Evolutionary conservation across 768 basidiomycete genomes (phyloP).

Genomic region (Vishniacozyma victoriae): DNA sequence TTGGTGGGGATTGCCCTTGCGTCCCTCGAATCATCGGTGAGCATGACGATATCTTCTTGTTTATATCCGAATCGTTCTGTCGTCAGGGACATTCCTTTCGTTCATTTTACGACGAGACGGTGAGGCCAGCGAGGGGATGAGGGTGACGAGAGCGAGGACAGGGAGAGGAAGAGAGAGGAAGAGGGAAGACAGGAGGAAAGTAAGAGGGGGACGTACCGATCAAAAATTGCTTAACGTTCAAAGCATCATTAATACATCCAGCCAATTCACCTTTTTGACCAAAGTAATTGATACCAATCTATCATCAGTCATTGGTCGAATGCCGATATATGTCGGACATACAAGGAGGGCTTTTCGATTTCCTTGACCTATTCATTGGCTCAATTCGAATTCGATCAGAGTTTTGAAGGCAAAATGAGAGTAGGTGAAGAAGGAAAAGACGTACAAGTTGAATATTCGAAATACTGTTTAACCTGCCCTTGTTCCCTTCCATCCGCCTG

Average conservation of each 20-base stretch:
- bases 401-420: background rate
- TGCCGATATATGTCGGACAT: conserved; percentile 37
- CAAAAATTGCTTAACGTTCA: conserved; percentile 66
- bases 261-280: conserved; percentile 60
- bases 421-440: background rate
- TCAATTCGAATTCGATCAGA: background rate
- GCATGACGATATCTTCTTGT: conserved; percentile 73
- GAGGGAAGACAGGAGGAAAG: background rate
- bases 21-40: conserved; percentile 68
- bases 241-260: conserved; percentile 89
- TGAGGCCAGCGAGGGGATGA: background rate
- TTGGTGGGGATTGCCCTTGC: conserved; percentile 64
- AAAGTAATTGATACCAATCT: conserved; percentile 79
- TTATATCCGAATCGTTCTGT: conserved; percentile 63
- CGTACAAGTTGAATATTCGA: conserved; percentile 77
- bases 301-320: background rate
- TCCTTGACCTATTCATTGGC: conserved; percentile 51
- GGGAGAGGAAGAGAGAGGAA: background rate
- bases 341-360: conserved; percentile 83
- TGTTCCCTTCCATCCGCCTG: conserved; percentile 53
- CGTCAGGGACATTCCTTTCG: no score
- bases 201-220: conserved; percentile 12
- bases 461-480: conserved; percentile 48
- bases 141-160: background rate
- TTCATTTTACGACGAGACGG: no score